Evolutionary conservation across 495 filamentous ascomycete species (phyloP), one percentile per base, ranked within the genome.

Genomic region (Aspergillus affinis): DNA sequence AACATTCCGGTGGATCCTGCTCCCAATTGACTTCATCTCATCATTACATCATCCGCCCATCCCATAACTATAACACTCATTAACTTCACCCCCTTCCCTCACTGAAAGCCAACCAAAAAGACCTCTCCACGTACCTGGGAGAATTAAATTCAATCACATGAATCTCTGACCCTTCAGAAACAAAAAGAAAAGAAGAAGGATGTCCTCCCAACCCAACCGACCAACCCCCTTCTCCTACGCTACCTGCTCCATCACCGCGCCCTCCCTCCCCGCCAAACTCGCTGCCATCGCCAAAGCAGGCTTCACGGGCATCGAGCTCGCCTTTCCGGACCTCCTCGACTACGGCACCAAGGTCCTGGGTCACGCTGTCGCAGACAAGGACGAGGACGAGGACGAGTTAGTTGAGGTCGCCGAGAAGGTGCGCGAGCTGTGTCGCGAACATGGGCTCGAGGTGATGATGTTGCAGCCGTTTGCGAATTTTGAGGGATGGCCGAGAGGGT

Each of bases 381-480:
- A 90, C 0, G 69, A 86, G 27, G 82, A 90, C 66, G 91, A 83
- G 53, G 70, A 77, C 15, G 64, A 77, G 1, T 75, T 93, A 0
- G 73, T 76, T 32, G 65, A 72, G 4, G 81, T 84, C 0, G 84
- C 78, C 0, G 52, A 63, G 7, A 76, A 84, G 46, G 80, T 90
- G 46, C 75, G 75, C 21, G 72, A 68, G 4, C 64, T 88, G 32
- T 88, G 82, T 59, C 68, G 82, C 18, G 68, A 77, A 19, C 74
- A 82, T 30, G 63, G 71, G 0, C 75, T 93, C 6, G 75, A 73
- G 23, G 83, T 93, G 48, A 77, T 93, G 65, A 88, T 91, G 75
- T 70, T 95, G 10, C 90, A 93, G 65, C 89, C 90, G 0, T 92
- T 93, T 65, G 72, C 85, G 7, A 89, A 92, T 58, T 92, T 92